These are phyloP conservation scores for Melanogaster broomeanus DNA, from an alignment of 768 basidiomycete species.

Conservation along the genomic window DNA sequence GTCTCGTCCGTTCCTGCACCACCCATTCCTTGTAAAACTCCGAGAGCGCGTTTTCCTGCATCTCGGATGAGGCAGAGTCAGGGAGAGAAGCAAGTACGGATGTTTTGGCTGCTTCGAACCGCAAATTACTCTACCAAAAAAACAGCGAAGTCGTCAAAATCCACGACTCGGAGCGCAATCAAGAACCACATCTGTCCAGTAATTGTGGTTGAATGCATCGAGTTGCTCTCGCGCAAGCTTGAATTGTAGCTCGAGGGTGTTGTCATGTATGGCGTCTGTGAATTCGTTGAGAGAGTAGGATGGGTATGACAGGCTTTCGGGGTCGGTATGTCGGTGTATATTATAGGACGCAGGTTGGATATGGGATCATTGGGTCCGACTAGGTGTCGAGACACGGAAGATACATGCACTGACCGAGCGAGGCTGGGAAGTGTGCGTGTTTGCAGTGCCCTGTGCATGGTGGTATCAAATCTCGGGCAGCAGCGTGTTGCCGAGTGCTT, in stretches of 20 bases:
- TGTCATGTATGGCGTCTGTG: constrained; percentile 32
- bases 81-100: constrained; percentile 60
- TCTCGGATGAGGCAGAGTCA: constrained; percentile 45
- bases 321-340: constrained; percentile 63
- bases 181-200: constrained; percentile 76
- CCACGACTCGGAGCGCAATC: background rate
- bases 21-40: constrained; percentile 78
- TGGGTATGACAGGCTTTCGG: constrained; percentile 25
- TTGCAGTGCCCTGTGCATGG: background rate
- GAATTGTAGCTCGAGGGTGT: constrained; percentile 64
- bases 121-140: constrained; percentile 65
- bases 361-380: constrained; percentile 77
- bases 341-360: constrained; percentile 76
- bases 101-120: constrained; percentile 74
- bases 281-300: constrained; percentile 85
- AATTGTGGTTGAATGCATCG: constrained; percentile 74
- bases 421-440: background rate
- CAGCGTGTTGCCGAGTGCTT: too few relatives aligned
- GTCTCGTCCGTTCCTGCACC: constrained; percentile 59
- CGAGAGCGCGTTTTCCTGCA: constrained; percentile 69
- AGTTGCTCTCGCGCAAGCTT: constrained; percentile 70
- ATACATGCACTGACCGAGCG: constrained; percentile 22
- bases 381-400: constrained; percentile 35
- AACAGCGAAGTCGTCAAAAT: constrained; percentile 2
- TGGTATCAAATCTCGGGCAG: background rate